A percentile compares a stretch with the other conserved stretches of the same genome.
These are phyloP conservation scores for Limnanthes douglasii DNA, from an alignment of 345 rosid genomes.

Conservation along the genomic window DNA sequence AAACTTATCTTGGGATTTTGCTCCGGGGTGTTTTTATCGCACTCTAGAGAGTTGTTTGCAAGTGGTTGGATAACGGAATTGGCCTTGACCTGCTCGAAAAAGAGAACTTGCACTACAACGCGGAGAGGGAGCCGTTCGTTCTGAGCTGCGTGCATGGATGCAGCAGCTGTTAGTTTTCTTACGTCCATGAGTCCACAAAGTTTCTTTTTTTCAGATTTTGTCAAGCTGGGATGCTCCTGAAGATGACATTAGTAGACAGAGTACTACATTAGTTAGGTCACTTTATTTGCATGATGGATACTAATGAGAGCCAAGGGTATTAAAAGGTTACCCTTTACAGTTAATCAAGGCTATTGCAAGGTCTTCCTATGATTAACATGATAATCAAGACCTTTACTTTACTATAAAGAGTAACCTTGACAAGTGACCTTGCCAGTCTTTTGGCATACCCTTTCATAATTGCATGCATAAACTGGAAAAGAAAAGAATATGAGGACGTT, in stretches of 20 bases:
- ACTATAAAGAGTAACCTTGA: too few species aligned
- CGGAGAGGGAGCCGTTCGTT: slow-evolving; percentile 80
- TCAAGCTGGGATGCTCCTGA: slow-evolving; percentile 62
- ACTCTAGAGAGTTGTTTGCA: slow-evolving; percentile 13
- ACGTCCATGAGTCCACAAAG: slow-evolving; percentile 70
- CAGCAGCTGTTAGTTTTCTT: slow-evolving; percentile 53
- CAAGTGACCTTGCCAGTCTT: too few species aligned
- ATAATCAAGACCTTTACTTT: too few species aligned
- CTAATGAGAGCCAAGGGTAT: too few species aligned
- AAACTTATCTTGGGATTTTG: slow-evolving; percentile 19
- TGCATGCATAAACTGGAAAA: too few species aligned
- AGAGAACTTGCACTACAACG: slow-evolving; percentile 83
- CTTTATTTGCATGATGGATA: too few species aligned
- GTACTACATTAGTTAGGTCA: background rate
- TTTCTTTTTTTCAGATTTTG: slow-evolving; percentile 63
- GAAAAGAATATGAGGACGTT: too few species aligned
- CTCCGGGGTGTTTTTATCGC: slow-evolving; percentile 14
- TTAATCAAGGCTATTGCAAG: too few species aligned
- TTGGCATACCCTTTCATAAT: too few species aligned
- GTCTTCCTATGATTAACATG: too few species aligned
- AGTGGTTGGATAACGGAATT: slow-evolving; percentile 29
- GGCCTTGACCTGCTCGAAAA: slow-evolving; percentile 68
- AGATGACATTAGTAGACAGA: background rate
- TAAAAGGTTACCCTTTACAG: too few species aligned
- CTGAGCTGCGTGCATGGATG: slow-evolving; percentile 80